Percentiles rank a stretch among this genome's conserved stretches.
Conservation (phyloP, 176 grass and related monocot species). For the Avena sativa region DNA sequence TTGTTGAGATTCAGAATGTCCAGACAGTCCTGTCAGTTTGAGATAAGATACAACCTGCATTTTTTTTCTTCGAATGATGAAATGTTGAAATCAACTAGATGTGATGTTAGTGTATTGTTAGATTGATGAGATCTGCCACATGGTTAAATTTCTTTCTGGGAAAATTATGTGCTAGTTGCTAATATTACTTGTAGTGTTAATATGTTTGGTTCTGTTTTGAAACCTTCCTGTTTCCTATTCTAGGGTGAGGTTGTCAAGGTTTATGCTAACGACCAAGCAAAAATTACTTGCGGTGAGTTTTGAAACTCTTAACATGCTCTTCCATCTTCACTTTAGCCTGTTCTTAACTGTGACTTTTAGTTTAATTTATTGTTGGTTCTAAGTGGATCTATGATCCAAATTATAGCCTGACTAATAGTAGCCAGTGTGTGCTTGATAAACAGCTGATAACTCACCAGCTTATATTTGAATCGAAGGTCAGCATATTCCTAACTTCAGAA, state of each 20-base stretch:
- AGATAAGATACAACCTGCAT: background rate
- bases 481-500: slow-evolving; percentile 1
- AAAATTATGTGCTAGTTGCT: background rate
- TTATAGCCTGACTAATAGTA: background rate
- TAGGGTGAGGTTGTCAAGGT: slow-evolving; percentile 85
- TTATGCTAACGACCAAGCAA: slow-evolving; percentile 81
- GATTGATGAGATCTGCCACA: slow-evolving; percentile 3
- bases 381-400: background rate
- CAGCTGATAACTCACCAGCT: background rate
- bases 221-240: slow-evolving; percentile 29
- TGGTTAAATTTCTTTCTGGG: slow-evolving; percentile 5
- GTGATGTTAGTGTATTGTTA: background rate
- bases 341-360: background rate
- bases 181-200: background rate
- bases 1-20: slow-evolving; percentile 4
- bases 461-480: background rate
- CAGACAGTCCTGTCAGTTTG: background rate
- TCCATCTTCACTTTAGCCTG: slow-evolving; percentile 33
- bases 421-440: background rate
- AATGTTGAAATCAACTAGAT: slow-evolving; percentile 6
- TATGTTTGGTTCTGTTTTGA: slow-evolving; percentile 24
- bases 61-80: background rate
- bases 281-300: slow-evolving; percentile 90
- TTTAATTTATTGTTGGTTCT: background rate
- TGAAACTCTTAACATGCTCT: slow-evolving; percentile 34